These are phyloP conservation scores for Umbelopsis vinacea DNA, from an alignment of 192 early-diverging fungal species.

Conservation along the genomic window DNA sequence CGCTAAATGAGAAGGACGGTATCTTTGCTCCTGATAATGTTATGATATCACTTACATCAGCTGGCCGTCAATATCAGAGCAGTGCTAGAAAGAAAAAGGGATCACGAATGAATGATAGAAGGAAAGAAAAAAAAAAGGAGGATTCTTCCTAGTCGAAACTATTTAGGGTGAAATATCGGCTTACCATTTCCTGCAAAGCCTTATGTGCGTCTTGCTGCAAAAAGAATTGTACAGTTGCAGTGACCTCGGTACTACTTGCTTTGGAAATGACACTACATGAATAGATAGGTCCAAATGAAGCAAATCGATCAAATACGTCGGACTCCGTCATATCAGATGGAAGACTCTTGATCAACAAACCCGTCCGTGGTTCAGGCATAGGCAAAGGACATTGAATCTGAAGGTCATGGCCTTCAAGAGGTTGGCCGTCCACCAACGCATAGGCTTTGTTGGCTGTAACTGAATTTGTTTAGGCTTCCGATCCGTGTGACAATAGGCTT, in stretches of 20 bases:
- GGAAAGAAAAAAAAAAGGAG: not conserved
- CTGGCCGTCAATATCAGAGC: slow-evolving; percentile 3
- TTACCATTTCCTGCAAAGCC: slow-evolving; percentile 33
- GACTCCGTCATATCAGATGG: not conserved
- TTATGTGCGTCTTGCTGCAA: slow-evolving; percentile 22
- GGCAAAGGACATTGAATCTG: slow-evolving; percentile 5
- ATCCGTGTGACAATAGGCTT: not conserved
- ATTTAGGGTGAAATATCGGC: not conserved
- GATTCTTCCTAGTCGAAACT: not conserved
- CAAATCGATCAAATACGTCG: slow-evolving; percentile 23
- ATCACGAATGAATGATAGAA: not conserved
- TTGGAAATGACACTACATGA: slow-evolving; percentile 10
- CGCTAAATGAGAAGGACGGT: not conserved
- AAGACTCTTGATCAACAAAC: slow-evolving; percentile 28
- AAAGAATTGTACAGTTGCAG: slow-evolving; percentile 35
- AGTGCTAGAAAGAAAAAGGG: slow-evolving; percentile 8
- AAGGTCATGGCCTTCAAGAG: not conserved
- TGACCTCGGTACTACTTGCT: slow-evolving; percentile 17
- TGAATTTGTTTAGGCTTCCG: slow-evolving; percentile 6
- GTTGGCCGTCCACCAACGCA: not conserved
- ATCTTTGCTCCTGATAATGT: not conserved
- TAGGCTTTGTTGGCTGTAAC: slow-evolving; percentile 20
- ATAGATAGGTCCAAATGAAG: slow-evolving; percentile 34
- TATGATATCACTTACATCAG: slow-evolving; percentile 27
- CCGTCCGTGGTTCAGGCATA: not conserved